phyloP scores from a whole-genome alignment of 2,329 filamentous ascomycete species.

The Talaromyces sp. region DNA sequence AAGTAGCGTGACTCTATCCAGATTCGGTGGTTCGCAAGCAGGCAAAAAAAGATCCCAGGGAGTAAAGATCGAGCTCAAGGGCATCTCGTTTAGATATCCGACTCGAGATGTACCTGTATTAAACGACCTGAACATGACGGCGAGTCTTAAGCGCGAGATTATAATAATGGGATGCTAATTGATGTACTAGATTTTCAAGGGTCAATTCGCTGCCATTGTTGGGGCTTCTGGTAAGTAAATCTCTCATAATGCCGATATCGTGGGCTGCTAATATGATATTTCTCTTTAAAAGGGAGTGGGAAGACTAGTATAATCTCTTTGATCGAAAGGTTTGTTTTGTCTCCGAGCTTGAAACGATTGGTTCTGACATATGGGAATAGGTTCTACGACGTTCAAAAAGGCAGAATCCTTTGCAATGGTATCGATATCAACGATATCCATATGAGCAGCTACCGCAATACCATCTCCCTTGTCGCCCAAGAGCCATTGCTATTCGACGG shows the following conservation, averaged over 20 bases:
- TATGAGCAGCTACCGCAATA: slow-evolving; percentile 72
- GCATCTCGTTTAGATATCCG: slow-evolving; percentile 33
- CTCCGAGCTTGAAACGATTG: background rate
- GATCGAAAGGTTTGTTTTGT: slow-evolving; percentile 12
- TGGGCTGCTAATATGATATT: background rate
- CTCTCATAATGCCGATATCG: background rate
- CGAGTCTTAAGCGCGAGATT: slow-evolving; percentile 33
- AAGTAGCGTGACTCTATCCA: background rate
- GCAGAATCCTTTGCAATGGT: slow-evolving; percentile 70
- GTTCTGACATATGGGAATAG: background rate
- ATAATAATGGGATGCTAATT: background rate
- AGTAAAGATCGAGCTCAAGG: slow-evolving; percentile 20
- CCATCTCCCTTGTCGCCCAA: slow-evolving; percentile 43
- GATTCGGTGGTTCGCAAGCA: background rate
- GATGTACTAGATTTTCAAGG: slow-evolving; percentile 35
- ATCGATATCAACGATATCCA: slow-evolving; percentile 70
- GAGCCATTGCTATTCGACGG: slow-evolving; percentile 43
- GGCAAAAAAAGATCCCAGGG: background rate
- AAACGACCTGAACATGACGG: slow-evolving; percentile 15
- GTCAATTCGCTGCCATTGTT: slow-evolving; percentile 70
- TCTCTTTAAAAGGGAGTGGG: slow-evolving; percentile 32
- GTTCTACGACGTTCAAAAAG: slow-evolving; percentile 68
- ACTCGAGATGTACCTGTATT: slow-evolving; percentile 27
- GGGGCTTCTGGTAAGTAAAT: slow-evolving; percentile 30
- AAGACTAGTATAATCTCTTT: slow-evolving; percentile 38